phyloP scores from a whole-genome alignment of 768 basidiomycete genomes.

The Boletus huronensis region DNA sequence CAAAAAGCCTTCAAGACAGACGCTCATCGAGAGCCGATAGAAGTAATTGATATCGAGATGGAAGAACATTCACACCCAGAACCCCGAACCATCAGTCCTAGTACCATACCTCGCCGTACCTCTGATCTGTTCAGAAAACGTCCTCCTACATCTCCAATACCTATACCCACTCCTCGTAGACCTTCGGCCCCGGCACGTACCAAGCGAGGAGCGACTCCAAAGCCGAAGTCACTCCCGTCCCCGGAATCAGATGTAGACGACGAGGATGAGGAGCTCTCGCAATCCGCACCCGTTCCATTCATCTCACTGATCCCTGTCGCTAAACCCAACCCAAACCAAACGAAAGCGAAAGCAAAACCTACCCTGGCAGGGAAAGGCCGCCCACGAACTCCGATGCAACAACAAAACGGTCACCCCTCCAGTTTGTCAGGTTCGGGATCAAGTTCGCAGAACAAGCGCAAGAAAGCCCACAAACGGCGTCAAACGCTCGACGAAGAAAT shows the following conservation, averaged over 20 bases:
- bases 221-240: constrained; percentile 15
- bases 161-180: constrained; percentile 47
- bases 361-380: constrained; percentile 17
- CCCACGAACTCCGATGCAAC: constrained; percentile 4
- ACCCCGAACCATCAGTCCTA: constrained; percentile 5
- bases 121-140: constrained; percentile 54
- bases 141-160: constrained; percentile 63
- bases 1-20: background rate
- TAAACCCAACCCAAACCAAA: constrained; percentile 9
- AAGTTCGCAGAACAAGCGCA: constrained; percentile 17
- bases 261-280: constrained; percentile 17
- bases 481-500: constrained; percentile 70
- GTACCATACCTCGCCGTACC: constrained; percentile 13
- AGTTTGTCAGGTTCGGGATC: constrained; percentile 11
- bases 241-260: constrained; percentile 26
- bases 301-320: constrained; percentile 25
- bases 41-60: constrained; percentile 40
- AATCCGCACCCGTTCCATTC: constrained; percentile 12
- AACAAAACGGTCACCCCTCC: background rate
- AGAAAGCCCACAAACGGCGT: constrained; percentile 32
- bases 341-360: constrained; percentile 16
- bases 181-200: constrained; percentile 56
- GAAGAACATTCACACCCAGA: constrained; percentile 16
- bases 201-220: constrained; percentile 33
- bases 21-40: constrained; percentile 14